These are phyloP conservation scores for Phaeoacremonium minimum DNA, from an alignment of 2,329 filamentous ascomycete genomes.

Conservation along the genomic window DNA sequence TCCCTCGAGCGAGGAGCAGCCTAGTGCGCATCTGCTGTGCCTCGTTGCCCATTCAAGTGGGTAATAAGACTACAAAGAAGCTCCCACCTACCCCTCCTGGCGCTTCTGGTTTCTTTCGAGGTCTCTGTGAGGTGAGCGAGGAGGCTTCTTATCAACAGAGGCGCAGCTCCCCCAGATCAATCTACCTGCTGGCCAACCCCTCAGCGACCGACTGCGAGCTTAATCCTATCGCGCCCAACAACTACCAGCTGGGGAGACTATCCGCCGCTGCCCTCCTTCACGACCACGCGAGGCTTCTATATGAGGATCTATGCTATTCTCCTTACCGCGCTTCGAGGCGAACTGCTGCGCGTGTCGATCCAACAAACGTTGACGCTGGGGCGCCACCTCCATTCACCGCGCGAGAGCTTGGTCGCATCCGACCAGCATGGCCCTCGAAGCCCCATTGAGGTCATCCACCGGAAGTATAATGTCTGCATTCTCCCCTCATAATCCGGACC, in stretches of 20 bases:
- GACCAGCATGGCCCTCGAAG: conserved; percentile 58
- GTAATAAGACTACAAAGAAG: no score
- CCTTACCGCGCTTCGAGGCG: neutral
- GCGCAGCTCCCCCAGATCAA: neutral
- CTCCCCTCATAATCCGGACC: conserved; percentile 48
- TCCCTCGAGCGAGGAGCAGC: no score
- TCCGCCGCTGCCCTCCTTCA: neutral
- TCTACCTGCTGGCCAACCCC: neutral
- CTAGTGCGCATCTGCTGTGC: no score
- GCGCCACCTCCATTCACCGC: neutral
- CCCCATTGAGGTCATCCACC: conserved; percentile 58
- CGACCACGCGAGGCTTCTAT: neutral
- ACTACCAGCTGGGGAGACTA: neutral
- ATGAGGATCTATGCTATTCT: neutral
- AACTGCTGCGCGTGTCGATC: neutral
- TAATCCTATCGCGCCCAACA: neutral
- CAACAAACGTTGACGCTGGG: neutral
- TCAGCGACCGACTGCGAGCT: neutral
- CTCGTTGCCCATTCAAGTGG: no score
- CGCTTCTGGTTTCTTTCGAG: no score
- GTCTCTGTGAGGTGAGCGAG: no score
- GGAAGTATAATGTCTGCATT: conserved; percentile 51
- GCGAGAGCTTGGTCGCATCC: conserved; percentile 7
- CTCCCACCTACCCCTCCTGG: neutral
- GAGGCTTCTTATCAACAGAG: neutral